phyloP scores from a whole-genome alignment of 345 rosid species.

The Eucalyptus albens region DNA sequence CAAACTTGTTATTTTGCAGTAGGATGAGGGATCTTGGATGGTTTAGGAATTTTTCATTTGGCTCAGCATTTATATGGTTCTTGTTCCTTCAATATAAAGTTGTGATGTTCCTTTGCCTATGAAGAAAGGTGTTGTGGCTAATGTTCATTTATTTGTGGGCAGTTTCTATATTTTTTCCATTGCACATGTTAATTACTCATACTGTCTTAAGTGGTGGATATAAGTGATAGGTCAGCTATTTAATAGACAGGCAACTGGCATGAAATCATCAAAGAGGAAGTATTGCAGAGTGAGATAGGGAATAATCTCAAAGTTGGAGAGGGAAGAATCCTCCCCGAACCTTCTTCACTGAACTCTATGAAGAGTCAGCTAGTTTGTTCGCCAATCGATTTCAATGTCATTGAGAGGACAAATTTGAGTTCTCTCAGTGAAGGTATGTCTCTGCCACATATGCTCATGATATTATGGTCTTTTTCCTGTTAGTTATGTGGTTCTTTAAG shows the following conservation, averaged over 20 bases:
- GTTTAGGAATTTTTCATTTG: background rate
- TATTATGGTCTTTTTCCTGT: background rate
- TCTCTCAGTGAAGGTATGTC: constrained; percentile 68
- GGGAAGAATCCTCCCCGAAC: constrained; percentile 37
- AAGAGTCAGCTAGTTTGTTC: constrained; percentile 35
- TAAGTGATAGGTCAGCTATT: background rate
- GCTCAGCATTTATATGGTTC: background rate
- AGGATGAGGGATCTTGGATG: background rate
- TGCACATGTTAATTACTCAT: background rate
- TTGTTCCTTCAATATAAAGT: background rate
- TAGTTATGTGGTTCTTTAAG: background rate
- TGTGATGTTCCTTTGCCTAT: background rate
- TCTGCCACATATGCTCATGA: background rate
- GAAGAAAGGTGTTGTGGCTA: background rate
- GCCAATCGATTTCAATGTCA: constrained; percentile 41
- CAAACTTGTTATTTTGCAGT: background rate
- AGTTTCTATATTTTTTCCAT: background rate
- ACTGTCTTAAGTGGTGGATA: background rate
- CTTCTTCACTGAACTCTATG: constrained; percentile 32
- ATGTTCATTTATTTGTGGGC: background rate
- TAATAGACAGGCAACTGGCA: constrained; percentile 78
- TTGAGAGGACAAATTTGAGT: constrained; percentile 56
- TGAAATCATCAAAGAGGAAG: constrained; percentile 26
- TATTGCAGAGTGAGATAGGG: constrained; percentile 8
- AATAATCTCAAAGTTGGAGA: constrained; percentile 64